Conservation (phyloP, 176 grass and related monocot genomes). For the Avena eriantha region DNA sequence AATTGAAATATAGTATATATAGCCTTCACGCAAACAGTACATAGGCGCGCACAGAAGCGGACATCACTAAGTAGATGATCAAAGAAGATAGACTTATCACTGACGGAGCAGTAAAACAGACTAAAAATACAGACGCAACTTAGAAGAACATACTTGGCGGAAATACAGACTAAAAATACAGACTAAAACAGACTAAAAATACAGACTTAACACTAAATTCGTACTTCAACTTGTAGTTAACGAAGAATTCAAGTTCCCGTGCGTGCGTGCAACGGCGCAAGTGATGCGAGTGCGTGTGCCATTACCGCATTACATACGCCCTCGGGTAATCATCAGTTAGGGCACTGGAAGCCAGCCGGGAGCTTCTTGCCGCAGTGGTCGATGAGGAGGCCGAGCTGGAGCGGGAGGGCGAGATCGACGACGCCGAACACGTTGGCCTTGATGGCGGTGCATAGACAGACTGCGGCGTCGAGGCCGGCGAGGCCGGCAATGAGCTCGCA, state of each 20-base stretch:
- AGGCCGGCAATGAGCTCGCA: constrained; percentile 42
- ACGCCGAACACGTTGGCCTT: constrained; percentile 39
- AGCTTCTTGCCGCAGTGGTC: constrained; percentile 67
- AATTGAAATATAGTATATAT: background rate
- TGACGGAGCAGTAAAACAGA: background rate
- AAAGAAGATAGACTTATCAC: background rate
- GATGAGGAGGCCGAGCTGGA: constrained; percentile 29
- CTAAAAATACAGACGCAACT: too few relatives aligned
- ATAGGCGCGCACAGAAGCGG: too few relatives aligned
- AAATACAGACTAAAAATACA: too few relatives aligned
- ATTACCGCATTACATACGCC: background rate
- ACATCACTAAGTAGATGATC: too few relatives aligned
- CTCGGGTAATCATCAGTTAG: background rate
- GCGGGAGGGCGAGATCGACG: constrained; percentile 1
- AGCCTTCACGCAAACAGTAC: background rate
- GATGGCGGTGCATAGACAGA: constrained; percentile 48
- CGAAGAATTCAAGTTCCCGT: background rate
- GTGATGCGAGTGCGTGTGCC: too few relatives aligned
- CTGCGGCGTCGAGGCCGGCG: constrained; percentile 33
- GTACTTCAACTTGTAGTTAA: background rate
- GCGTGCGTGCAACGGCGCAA: background rate
- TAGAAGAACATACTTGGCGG: too few relatives aligned
- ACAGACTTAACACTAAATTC: background rate
- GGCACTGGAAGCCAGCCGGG: constrained; percentile 68
- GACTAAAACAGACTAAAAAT: background rate